Percentiles rank a stretch among this genome's conserved stretches.
phyloP scores from a whole-genome alignment of 148 eudicot species.

The Chenopodium suecicum region DNA sequence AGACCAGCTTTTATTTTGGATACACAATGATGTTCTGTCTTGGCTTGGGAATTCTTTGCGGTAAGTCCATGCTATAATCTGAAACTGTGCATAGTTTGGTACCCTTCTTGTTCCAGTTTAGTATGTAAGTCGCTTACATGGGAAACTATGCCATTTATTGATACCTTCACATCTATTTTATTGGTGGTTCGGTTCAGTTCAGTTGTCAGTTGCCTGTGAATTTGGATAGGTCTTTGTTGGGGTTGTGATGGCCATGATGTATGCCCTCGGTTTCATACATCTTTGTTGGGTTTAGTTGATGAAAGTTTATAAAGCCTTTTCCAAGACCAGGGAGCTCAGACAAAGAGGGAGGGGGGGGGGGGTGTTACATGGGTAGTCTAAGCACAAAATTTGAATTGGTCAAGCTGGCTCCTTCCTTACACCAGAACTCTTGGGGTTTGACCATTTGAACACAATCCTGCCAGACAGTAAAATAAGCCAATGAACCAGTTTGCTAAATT shows the following conservation, averaged over 20 bases:
- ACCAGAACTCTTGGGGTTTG: too few species aligned
- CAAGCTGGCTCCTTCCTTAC: too few species aligned
- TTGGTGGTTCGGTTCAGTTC: background rate
- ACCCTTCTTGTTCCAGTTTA: background rate
- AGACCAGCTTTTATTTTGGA: conserved; percentile 96
- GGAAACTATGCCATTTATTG: background rate
- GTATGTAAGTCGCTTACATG: background rate
- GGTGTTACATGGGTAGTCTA: too few species aligned
- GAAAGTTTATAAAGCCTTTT: too few species aligned
- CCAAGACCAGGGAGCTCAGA: too few species aligned
- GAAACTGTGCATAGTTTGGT: too few species aligned
- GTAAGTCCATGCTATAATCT: conserved; percentile 38
- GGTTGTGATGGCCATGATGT: background rate
- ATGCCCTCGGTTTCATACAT: background rate
- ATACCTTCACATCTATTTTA: background rate
- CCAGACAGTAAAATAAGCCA: too few species aligned
- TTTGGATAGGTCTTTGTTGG: background rate
- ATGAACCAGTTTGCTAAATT: too few species aligned
- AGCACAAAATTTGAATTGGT: too few species aligned
- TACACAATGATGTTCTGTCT: conserved; percentile 86
- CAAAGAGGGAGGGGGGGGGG: too few species aligned
- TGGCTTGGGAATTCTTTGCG: conserved; percentile 81
- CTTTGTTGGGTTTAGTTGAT: background rate
- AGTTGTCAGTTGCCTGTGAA: background rate
- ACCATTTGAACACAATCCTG: too few species aligned